Evolutionary conservation across 805 yeast species (phyloP).

Genomic region (Ogataea parapolymorpha): DNA sequence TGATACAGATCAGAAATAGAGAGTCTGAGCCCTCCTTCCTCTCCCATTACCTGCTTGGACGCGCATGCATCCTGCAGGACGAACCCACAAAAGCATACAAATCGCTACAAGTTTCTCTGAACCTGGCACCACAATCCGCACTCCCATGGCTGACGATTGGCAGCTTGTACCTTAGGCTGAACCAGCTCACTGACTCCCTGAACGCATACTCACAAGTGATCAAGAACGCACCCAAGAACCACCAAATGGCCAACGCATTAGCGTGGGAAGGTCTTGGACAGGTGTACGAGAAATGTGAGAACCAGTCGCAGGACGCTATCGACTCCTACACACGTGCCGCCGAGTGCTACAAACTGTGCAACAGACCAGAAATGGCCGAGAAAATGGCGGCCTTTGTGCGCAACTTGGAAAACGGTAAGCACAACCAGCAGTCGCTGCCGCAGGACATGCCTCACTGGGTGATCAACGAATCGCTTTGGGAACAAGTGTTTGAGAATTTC

Average conservation of each 20-base stretch:
- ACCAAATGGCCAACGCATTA: slow-evolving; percentile 43
- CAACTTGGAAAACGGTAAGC: slow-evolving; percentile 22
- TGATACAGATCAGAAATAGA: slow-evolving; percentile 24
- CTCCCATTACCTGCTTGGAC: slow-evolving; percentile 56
- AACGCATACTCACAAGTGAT: slow-evolving; percentile 68
- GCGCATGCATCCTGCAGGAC: slow-evolving; percentile 45
- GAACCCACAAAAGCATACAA: slow-evolving; percentile 53
- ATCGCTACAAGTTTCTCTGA: slow-evolving; percentile 50
- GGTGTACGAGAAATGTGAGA: slow-evolving; percentile 62
- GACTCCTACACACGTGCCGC: slow-evolving; percentile 57
- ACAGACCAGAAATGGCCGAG: slow-evolving; percentile 40
- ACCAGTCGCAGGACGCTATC: slow-evolving; percentile 55
- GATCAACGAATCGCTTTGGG: neutral
- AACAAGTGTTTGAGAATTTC: neutral
- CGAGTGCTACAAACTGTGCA: slow-evolving; percentile 44
- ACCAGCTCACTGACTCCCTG: slow-evolving; percentile 61
- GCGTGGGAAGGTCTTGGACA: slow-evolving; percentile 66
- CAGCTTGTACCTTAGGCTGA: slow-evolving; percentile 51
- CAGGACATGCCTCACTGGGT: neutral
- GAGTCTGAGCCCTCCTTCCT: slow-evolving; percentile 45
- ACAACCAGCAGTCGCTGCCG: neutral
- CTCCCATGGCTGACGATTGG: slow-evolving; percentile 69
- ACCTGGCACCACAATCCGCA: slow-evolving; percentile 52
- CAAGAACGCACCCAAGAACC: slow-evolving; percentile 23
- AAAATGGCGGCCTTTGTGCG: slow-evolving; percentile 44